Evolutionary conservation across 345 rosid species (phyloP).

Genomic region (Linum tenue): DNA sequence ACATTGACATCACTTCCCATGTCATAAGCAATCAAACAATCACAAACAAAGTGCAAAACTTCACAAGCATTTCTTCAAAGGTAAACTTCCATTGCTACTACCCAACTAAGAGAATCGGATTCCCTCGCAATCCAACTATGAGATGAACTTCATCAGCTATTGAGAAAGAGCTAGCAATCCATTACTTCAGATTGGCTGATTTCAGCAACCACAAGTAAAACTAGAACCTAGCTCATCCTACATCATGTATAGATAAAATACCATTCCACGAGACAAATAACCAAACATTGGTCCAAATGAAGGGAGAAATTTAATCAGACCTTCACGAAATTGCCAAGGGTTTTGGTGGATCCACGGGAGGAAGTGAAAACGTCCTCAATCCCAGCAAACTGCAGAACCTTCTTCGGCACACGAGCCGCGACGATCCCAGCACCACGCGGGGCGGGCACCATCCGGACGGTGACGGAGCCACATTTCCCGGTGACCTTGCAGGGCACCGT

Average conservation of each 20-base stretch:
- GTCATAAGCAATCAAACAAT: too few species aligned
- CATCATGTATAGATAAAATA: background rate
- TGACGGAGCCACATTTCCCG: constrained; percentile 61
- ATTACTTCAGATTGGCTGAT: too few species aligned
- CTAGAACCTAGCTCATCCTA: background rate
- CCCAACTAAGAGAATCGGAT: background rate
- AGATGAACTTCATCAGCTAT: too few species aligned
- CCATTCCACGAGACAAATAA: background rate
- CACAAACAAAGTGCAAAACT: too few species aligned
- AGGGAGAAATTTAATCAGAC: constrained; percentile 13
- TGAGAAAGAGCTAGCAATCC: too few species aligned
- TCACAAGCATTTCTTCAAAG: too few species aligned
- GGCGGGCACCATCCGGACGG: constrained; percentile 71
- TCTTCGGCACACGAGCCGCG: constrained; percentile 85
- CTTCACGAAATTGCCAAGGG: constrained; percentile 81
- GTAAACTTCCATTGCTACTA: background rate
- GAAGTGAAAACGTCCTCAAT: constrained; percentile 82
- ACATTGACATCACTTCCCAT: too few species aligned
- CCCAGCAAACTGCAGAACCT: constrained; percentile 73
- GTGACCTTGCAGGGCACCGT: constrained; percentile 65
- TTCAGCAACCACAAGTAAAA: too few species aligned
- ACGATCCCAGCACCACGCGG: constrained; percentile 79
- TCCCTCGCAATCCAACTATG: too few species aligned
- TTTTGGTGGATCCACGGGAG: constrained; percentile 66
- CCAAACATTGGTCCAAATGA: too few species aligned